Evolutionary conservation across 208 protist species (phyloP), one percentile per base, ranked within the genome.

Genomic region (Endotrypanum monterogeii): DNA sequence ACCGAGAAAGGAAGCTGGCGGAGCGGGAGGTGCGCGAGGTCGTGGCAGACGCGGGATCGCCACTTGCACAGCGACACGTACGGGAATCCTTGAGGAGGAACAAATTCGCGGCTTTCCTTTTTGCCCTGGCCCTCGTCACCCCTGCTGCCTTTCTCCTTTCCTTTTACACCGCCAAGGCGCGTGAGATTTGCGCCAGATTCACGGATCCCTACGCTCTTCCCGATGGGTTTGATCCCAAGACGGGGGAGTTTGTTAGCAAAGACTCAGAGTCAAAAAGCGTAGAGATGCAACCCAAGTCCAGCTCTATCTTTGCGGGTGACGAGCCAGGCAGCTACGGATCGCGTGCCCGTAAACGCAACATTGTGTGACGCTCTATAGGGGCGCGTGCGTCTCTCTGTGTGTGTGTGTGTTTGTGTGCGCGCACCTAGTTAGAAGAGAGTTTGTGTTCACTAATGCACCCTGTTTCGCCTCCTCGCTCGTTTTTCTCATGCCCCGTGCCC

Each of bases 201-300:
- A 46, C 79, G 12, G 91, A 95, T 72, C 91, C 87, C 28, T 93
- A 94, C 78, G 89, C 78, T 20, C 68, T 95, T 60, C 91, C 91
- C 37, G 81, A 83, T 25, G 89, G 89, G 16, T 95, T 93, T 41
- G 79, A 95, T 58, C 88, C 91, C 0, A 87, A 86, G 32, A 89
- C 80, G 9, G 86, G 84, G 46, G 68, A 78, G 67, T 87, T 87
- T 60, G 35, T 25, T 4, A 66, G 35, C 18, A 74, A 73, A 28
- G 57, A 56, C 14, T 50, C 52, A 62, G 51, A 82, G 39, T 58
- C 54, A 11, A 62, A 78, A 50, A 44, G 48, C 6, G 66, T 57
- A 6, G 80, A 71, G n/a, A 52, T 60, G 20, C 61, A 23, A 8
- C 52, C 67, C 25, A 76, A 83, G 41, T 79, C 88, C 5, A 74